These are phyloP conservation scores for Xerocomus brunneocitrinus DNA, from an alignment of 768 basidiomycete genomes.

Conservation along the genomic window DNA sequence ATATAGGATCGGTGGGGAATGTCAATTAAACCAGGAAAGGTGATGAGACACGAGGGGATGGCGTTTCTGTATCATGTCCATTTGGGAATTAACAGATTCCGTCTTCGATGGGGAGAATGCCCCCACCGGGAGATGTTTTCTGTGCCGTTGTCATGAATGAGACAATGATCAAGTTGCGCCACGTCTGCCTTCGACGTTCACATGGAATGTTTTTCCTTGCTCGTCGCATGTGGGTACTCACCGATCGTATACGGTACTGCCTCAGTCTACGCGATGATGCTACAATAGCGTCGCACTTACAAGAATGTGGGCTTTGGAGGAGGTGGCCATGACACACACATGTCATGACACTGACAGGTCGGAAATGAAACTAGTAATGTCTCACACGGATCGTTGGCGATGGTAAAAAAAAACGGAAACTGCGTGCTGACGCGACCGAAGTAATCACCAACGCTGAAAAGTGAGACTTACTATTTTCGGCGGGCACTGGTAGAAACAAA, in stretches of 20 bases:
- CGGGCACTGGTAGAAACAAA: not conserved
- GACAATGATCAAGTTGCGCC: constrained; percentile 5
- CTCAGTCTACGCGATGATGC: not conserved
- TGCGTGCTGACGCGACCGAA: not conserved
- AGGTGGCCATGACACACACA: not conserved
- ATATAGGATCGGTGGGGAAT: constrained; percentile 10
- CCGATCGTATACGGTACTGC: not conserved
- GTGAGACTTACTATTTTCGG: constrained; percentile 15
- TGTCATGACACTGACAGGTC: not conserved
- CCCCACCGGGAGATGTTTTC: not conserved
- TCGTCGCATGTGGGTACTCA: not conserved
- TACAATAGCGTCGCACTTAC: constrained; percentile 1
- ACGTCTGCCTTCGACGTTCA: not conserved
- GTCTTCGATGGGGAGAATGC: constrained; percentile 1
- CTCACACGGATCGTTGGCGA: constrained; percentile 11
- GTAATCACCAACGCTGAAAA: not conserved
- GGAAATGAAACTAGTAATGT: constrained; percentile 11
- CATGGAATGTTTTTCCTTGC: not conserved
- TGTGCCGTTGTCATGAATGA: constrained; percentile 11
- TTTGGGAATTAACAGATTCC: constrained; percentile 6
- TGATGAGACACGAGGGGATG: not conserved
- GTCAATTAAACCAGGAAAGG: constrained; percentile 11
- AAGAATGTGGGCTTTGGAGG: constrained; percentile 1
- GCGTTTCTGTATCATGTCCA: not conserved
- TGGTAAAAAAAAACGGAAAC: not conserved